Base-by-base conservation (phyloP, 2,329 filamentous ascomycete genomes). In the Dactylonectria estremocensis region DNA sequence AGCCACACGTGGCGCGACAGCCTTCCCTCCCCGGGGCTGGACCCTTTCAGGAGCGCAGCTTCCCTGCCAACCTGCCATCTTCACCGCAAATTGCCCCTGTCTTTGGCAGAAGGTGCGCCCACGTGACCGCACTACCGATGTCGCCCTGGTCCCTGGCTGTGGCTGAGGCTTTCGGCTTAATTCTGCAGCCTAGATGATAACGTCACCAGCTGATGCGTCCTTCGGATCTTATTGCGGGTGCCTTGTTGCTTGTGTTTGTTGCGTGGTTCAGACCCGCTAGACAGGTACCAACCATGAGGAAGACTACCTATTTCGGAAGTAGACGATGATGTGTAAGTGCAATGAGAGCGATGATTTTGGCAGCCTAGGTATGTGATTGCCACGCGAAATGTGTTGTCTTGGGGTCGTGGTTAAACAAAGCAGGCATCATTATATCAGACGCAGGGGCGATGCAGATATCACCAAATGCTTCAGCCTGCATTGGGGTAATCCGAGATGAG, bases 1-100 rank as follows among this genome's bases (percentile, higher is more conserved):
- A 72, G 75, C 75, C 75, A 77, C 75, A 75, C 52, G 75, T 77
- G 73, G 73, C 73, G 73, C 60, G 64, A 54, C 33, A 57, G 57
- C 69, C 53, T 49, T 48, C 48, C 64, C 18, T 52, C 20, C 20
- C 24, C 24, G 24, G 24, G n/a, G 20, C 45, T 60, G 31, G 28
- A 52, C 45, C 20, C 58, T 64, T 46, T 52, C 18, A 49, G 33
- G 46, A 28, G 16, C 13, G 13, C 16, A 43, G 14, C 7, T 43
- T n/a, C 14, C 40, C 40, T 43, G 14, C 16, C 8, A n/a, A n/a
- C 40, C 37, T 9, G 6, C 40, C 16, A n/a, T 43, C 40, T 43
- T 43, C 40, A 43, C 40, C 40, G 40, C 8, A 43, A 43, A 43
- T 43, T 8, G 14, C 16, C 28, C 48, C 37, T 33, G 24, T 40